These are phyloP conservation scores for Fistulifera pelliculosa DNA, from an alignment of 108 stramenopile species.

Conservation along the genomic window DNA sequence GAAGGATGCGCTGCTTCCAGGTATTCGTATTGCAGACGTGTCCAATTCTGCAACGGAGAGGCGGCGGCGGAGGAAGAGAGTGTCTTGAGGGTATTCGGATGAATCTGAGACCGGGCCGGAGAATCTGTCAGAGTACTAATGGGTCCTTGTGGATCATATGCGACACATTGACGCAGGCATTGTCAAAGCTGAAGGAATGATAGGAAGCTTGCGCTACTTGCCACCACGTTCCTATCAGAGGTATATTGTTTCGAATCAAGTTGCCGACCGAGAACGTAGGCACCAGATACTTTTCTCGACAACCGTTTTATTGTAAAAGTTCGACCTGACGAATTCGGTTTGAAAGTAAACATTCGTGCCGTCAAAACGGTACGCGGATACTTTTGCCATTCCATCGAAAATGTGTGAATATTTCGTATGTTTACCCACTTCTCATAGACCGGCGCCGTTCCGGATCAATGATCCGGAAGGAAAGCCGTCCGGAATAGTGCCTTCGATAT, in stretches of 20 bases:
- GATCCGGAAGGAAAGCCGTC: constrained; percentile 20
- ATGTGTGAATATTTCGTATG: constrained; percentile 19
- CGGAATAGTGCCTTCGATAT: constrained; percentile 16
- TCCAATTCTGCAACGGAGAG: no score
- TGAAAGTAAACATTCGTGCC: neutral
- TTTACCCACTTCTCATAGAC: constrained; percentile 9
- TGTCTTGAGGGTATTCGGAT: constrained; percentile 20
- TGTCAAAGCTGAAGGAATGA: constrained; percentile 17
- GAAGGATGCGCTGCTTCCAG: constrained; percentile 21
- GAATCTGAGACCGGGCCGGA: constrained; percentile 21
- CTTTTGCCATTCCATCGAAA: constrained; percentile 34
- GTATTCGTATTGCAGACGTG: constrained; percentile 18
- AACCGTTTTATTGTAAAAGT: neutral
- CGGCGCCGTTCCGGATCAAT: constrained; percentile 29
- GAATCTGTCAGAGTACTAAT: constrained; percentile 22
- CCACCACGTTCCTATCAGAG: neutral
- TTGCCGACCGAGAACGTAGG: no score
- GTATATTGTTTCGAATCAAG: no score
- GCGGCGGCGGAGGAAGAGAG: neutral
- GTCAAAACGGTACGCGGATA: constrained; percentile 16
- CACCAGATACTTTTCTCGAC: neutral
- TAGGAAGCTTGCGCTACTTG: constrained; percentile 10
- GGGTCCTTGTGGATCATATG: constrained; percentile 14
- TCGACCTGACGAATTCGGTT: neutral
- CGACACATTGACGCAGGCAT: constrained; percentile 33